Evolutionary conservation across 2,329 filamentous ascomycete species (phyloP).

Genomic region (Gremmenia infestans): DNA sequence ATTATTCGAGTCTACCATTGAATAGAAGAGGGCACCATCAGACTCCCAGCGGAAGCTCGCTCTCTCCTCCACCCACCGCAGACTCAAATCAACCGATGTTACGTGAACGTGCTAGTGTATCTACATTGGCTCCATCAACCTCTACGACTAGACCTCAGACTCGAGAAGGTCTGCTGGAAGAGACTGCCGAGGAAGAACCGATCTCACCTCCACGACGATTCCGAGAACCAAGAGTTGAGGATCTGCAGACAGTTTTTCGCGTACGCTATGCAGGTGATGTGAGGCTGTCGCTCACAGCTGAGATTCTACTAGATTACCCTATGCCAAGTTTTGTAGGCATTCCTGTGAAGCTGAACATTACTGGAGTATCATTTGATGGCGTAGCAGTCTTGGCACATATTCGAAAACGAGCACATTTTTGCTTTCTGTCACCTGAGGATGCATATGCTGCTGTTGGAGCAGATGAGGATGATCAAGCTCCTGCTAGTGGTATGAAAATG

Average conservation of each 20-base stretch:
- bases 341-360: conserved; percentile 90
- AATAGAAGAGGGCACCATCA: conserved; percentile 23
- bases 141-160: conserved; percentile 53
- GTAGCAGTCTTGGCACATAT: conserved; percentile 91
- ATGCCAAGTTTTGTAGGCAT: conserved; percentile 98
- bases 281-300: conserved; percentile 81
- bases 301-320: conserved; percentile 94
- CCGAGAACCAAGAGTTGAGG: conserved; percentile 73
- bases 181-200: conserved; percentile 27
- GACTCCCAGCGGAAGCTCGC: conserved; percentile 28
- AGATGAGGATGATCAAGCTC: conserved; percentile 25
- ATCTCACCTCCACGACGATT: conserved; percentile 46
- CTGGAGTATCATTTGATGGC: conserved; percentile 90
- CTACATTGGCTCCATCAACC: conserved; percentile 53
- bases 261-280: conserved; percentile 87
- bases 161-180: conserved; percentile 40
- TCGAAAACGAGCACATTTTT: conserved; percentile 83
- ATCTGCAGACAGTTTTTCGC: conserved; percentile 88
- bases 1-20: conserved; percentile 24
- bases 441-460: conserved; percentile 63
- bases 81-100: conserved; percentile 37
- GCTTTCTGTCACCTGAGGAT: conserved; percentile 89
- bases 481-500: conserved; percentile 38
- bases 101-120: conserved; percentile 57
- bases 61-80: conserved; percentile 32